Evolutionary conservation across 257 asterid species (phyloP), one percentile per base, ranked within the genome.

Genomic region (Solanum appendiculatum): DNA sequence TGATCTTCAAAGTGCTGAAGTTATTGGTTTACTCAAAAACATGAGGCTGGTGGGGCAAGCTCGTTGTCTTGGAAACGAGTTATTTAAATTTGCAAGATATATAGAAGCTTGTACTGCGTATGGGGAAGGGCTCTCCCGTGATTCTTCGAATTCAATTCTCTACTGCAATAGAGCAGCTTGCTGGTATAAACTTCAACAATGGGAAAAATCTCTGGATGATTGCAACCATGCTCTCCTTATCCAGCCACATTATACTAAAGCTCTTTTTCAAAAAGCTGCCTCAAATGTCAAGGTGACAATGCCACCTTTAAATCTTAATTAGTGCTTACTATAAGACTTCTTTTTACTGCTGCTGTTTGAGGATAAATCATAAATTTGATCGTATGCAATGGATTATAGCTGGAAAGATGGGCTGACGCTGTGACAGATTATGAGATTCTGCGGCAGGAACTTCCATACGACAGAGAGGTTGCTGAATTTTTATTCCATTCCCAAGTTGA

Each of bases 81-180:
- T 95, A 31, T 95, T 92, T 87, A 93, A 92, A 68, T 90, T 95
- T 2, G 98, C 92, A 87, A 94, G 98, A n/a, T n/a, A n/a, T n/a
- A n/a, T n/a, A n/a, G n/a, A n/a, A n/a, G n/a, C n/a, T n/a, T n/a
- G n/a, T n/a, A n/a, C n/a, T n/a, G n/a, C n/a, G n/a, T n/a, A n/a
- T n/a, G n/a, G n/a, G n/a, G n/a, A n/a, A 87, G 98, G 97, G 70
- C 95, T 95, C 68, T 88, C 82, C 44, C 86, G 88, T 3, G 97
- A 94, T 87, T 92, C 95, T 83, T 90, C 92, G 25, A 94, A 91
- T 83, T 88, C 95, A 5, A 92, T 95, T 86, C 93, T 95, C 73
- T 95, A 91, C 88, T 93, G 97, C 92, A 94, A 95, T 69, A 91
- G 98, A 91, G 97, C 97, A 11, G 96, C 97, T 89, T 95, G 98